Base-by-base conservation (phyloP, 2,329 filamentous ascomycete species). In the Cladorrhinum sp. region DNA sequence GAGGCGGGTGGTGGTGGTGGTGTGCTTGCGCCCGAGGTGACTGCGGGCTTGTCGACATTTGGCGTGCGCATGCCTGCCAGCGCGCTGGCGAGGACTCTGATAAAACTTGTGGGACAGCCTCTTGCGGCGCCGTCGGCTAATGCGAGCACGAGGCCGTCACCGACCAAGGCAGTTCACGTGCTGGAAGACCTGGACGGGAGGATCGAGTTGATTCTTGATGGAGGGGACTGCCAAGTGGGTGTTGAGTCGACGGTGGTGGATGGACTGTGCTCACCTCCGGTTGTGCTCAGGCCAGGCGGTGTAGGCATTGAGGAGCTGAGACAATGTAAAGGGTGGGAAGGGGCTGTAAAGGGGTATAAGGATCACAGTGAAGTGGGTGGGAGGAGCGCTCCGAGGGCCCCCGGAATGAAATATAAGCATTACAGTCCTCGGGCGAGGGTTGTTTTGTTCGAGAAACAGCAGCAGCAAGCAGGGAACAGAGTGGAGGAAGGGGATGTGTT, bases 401-500 rank as follows among this genome's bases (percentile, higher is more conserved):
- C 95, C 0, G 95, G 95, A 1, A 99, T 99, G 95, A 99, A 99
- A 76, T 99, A 99, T 73, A 91, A 95, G 72, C 95, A 99, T 73
- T 99, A 99, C 71, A 96, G 93, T 49, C 95, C 95, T 1, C 91
- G 88, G 73, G 96, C 95, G 1, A 86, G 82, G 50, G 93, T 99
- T 1, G 78, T 96, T 13, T 79, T 98, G 1, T 96, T 92, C 71
- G 91, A 96, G 72, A 32, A 32, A 51, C 52, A 20, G 24, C 54
- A 62, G 12, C 60, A 66, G 24, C 59, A 57, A 24, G 60, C 60
- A 23, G 62, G 62, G 58, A 27, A 53, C 41, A 50, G 50, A 20
- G n/a, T 53, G 54, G 49, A 62, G 62, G n/a, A 48, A 59, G 45
- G 53, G 50, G 56, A 67, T 57, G 12, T n/a, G n/a, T n/a, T n/a